These are phyloP conservation scores for Wallacemonas rigidus DNA, from an alignment of 208 protist species.

Conservation along the genomic window DNA sequence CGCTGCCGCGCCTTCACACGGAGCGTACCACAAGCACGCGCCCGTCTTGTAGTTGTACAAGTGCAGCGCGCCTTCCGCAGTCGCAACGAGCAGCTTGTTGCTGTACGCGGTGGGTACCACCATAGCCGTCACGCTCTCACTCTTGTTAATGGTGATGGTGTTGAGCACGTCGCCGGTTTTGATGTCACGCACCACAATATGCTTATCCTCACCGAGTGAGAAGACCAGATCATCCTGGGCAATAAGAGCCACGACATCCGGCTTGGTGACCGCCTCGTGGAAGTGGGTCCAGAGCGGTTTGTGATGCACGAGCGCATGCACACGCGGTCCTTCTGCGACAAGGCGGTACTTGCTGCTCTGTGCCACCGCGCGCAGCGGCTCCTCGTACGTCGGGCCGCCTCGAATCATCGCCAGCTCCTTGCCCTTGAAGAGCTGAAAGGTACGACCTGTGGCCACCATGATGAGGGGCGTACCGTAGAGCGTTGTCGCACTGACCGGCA, in stretches of 20 bases:
- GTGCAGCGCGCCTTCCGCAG: slow-evolving; percentile 73
- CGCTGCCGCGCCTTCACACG: slow-evolving; percentile 15
- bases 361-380: slow-evolving; percentile 64
- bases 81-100: slow-evolving; percentile 88
- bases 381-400: slow-evolving; percentile 70
- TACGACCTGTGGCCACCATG: slow-evolving; percentile 82
- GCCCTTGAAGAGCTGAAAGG: slow-evolving; percentile 85
- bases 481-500: slow-evolving; percentile 66
- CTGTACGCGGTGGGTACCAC: slow-evolving; percentile 67
- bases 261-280: slow-evolving; percentile 56
- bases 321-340: slow-evolving; percentile 70
- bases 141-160: slow-evolving; percentile 62
- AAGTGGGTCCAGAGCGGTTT: slow-evolving; percentile 72
- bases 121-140: slow-evolving; percentile 56
- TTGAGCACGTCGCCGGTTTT: slow-evolving; percentile 65
- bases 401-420: slow-evolving; percentile 82
- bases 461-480: slow-evolving; percentile 79
- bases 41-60: slow-evolving; percentile 90
- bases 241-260: slow-evolving; percentile 51
- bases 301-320: slow-evolving; percentile 83
- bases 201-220: slow-evolving; percentile 68
- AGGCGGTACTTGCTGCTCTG: slow-evolving; percentile 81
- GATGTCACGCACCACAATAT: slow-evolving; percentile 70
- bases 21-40: slow-evolving; percentile 63
- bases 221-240: slow-evolving; percentile 85